Evolutionary conservation across 208 protist genomes (phyloP).

Genomic region (Acanthamoeba lenticulata): DNA sequence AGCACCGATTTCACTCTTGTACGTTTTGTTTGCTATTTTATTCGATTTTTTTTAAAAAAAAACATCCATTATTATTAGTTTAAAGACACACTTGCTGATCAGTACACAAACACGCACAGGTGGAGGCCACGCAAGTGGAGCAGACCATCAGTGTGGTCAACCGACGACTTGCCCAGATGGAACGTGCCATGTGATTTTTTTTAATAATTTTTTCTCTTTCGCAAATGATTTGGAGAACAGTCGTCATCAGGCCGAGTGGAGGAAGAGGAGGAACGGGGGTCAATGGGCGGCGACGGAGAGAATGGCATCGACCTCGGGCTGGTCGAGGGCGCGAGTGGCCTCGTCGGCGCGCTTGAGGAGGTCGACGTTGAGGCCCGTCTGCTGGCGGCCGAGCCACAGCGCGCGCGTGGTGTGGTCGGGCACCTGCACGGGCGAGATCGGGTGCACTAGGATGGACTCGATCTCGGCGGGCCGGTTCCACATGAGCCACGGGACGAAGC

Average conservation of each 20-base stretch:
- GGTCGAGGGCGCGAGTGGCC: not conserved
- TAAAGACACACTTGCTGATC: too few species aligned
- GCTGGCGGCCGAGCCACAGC: not conserved
- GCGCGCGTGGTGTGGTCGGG: not conserved
- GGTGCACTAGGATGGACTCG: not conserved
- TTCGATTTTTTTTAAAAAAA: too few species aligned
- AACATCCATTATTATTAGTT: too few species aligned
- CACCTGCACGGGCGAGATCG: not conserved
- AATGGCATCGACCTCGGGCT: not conserved
- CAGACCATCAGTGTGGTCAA: not conserved
- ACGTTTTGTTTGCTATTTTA: too few species aligned
- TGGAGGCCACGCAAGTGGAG: conserved; percentile 14
- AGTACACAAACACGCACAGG: too few species aligned
- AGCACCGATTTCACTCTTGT: conserved; percentile 52
- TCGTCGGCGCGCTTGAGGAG: not conserved
- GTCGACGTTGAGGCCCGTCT: not conserved
- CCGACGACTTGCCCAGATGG: conserved; percentile 35
- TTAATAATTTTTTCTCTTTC: too few species aligned
- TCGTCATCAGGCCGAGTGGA: too few species aligned
- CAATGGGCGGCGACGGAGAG: not conserved
- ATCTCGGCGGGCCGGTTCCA: not conserved
- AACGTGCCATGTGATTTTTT: not conserved
- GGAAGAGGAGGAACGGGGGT: too few species aligned
- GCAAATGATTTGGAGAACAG: too few species aligned
- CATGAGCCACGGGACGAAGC: not conserved